phyloP scores from a whole-genome alignment of 2,329 filamentous ascomycete species.

The Colletotrichum siamense region DNA sequence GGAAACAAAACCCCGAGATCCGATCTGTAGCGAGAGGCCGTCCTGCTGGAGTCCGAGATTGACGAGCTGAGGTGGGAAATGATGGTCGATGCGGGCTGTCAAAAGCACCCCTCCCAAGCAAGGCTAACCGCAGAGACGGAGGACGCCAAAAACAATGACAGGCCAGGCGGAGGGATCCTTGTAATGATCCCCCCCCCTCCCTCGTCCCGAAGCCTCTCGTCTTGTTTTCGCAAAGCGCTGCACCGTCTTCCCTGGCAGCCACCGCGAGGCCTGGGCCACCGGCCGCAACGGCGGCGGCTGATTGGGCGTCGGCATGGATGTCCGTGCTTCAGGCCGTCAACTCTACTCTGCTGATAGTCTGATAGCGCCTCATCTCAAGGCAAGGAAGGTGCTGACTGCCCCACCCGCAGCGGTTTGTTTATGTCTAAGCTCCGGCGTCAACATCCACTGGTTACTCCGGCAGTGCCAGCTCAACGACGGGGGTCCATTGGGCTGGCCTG shows the following conservation, averaged over 20 bases:
- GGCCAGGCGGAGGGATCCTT: background rate
- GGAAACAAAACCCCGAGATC: background rate
- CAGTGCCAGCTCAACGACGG: slow-evolving; percentile 21
- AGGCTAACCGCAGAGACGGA: background rate
- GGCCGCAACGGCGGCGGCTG: background rate
- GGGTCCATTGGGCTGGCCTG: background rate
- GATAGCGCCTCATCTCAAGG: background rate
- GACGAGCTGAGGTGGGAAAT: background rate
- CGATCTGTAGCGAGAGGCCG: background rate
- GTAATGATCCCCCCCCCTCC: background rate
- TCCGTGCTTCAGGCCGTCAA: background rate
- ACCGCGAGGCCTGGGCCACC: background rate
- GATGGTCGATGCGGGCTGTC: background rate
- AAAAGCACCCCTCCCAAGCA: background rate
- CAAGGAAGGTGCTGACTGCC: background rate
- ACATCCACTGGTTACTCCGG: slow-evolving; percentile 21
- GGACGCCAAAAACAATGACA: background rate
- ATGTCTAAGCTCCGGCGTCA: slow-evolving; percentile 20
- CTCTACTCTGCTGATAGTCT: background rate
- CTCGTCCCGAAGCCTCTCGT: background rate
- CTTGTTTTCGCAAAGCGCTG: background rate
- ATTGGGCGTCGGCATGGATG: background rate
- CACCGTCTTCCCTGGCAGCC: background rate
- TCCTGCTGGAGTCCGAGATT: background rate
- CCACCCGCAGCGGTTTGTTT: slow-evolving; percentile 20